Conservation (phyloP, 352 stramenopile genomes). For the Pythium brassicae region DNA sequence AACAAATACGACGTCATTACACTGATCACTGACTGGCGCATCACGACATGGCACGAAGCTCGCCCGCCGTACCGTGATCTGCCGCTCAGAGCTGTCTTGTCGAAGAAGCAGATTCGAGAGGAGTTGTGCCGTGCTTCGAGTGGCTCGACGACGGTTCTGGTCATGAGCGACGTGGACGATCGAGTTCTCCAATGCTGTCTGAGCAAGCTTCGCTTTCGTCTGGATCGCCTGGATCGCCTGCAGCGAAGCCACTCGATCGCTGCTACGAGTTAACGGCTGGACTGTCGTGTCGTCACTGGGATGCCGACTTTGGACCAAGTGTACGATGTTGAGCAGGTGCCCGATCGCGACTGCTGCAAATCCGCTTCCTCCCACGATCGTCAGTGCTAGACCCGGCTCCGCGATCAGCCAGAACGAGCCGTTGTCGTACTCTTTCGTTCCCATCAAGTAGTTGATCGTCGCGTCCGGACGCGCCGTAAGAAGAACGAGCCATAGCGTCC, state of each 20-base stretch:
- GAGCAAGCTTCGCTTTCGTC: background rate
- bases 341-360: constrained; percentile 17
- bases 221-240: background rate
- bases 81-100: background rate
- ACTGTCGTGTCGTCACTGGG: background rate
- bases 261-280: background rate
- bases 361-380: constrained; percentile 14
- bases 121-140: background rate
- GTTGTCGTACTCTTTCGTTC: constrained; percentile 24
- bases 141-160: background rate
- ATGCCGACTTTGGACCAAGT: constrained; percentile 3
- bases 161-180: background rate
- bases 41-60: background rate
- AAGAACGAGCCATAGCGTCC: constrained; percentile 30
- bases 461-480: constrained; percentile 24
- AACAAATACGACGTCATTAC: background rate
- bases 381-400: constrained; percentile 6
- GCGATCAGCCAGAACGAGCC: constrained; percentile 38
- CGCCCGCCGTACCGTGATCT: background rate
- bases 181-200: background rate
- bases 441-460: constrained; percentile 31
- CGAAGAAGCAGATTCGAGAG: background rate
- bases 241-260: background rate
- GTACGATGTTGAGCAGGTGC: constrained; percentile 18
- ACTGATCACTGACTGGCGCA: background rate